Evolutionary conservation across 176 grass and related monocot genomes (phyloP).

Genomic region (Sorghum bicolor): DNA sequence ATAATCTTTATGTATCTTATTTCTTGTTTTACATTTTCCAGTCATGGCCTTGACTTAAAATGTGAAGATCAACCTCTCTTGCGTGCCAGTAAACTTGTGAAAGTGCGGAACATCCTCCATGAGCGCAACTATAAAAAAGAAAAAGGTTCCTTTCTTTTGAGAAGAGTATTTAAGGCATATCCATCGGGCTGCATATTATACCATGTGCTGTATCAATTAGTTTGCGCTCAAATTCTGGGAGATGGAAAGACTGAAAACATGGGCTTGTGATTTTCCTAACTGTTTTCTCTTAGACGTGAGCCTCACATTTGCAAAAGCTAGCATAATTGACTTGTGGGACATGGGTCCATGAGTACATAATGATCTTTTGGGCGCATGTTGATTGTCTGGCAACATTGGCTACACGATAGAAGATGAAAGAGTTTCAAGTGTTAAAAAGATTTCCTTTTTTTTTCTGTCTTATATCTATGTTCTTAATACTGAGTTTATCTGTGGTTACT

Average conservation of each 20-base stretch:
- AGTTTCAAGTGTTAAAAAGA: too few relatives aligned
- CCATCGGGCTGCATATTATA: neutral
- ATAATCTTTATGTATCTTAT: neutral
- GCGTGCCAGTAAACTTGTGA: conserved; percentile 29
- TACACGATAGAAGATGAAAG: too few relatives aligned
- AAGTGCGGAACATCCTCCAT: conserved; percentile 50
- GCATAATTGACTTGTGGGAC: neutral
- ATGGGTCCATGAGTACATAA: neutral
- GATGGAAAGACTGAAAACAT: too few relatives aligned
- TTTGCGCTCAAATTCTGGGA: neutral
- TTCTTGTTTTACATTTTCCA: conserved; percentile 28
- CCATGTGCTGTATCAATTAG: neutral
- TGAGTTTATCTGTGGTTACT: too few relatives aligned
- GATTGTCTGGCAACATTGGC: too few relatives aligned
- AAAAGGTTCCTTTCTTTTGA: conserved; percentile 42
- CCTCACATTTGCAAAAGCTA: neutral
- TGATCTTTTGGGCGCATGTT: too few relatives aligned
- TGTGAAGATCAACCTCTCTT: conserved; percentile 50
- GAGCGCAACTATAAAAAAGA: conserved; percentile 26
- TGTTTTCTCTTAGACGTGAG: neutral
- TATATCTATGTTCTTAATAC: too few relatives aligned
- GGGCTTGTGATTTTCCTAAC: neutral
- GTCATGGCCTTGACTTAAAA: conserved; percentile 50
- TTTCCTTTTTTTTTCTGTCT: too few relatives aligned
- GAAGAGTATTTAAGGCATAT: neutral